Percentiles rank a stretch among this genome's conserved stretches.
Conservation (phyloP, 805 yeast genomes). For the Starmerella stigmatis region DNA sequence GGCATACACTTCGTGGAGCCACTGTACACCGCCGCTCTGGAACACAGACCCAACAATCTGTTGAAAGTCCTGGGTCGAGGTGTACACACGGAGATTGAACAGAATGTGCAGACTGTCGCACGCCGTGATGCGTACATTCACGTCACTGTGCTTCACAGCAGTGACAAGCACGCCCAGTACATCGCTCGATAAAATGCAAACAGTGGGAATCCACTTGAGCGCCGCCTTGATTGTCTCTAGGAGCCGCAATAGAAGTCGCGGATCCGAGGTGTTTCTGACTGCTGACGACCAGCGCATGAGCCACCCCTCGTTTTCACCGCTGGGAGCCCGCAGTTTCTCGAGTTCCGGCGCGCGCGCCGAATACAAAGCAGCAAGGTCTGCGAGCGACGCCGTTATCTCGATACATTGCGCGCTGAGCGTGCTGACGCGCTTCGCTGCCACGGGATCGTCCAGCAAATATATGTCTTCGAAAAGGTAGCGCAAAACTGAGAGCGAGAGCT, state of each 20-base stretch:
- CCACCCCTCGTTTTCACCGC: conserved; percentile 67
- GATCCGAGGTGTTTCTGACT: conserved; percentile 22
- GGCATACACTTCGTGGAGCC: conserved; percentile 52
- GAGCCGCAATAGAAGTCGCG: conserved; percentile 36
- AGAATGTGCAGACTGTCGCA: conserved; percentile 84
- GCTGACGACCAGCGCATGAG: conserved; percentile 54
- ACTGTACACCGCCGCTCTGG: conserved; percentile 57
- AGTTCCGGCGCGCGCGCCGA: conserved; percentile 53
- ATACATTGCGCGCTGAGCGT: conserved; percentile 73
- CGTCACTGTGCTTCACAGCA: conserved; percentile 34
- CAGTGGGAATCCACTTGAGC: conserved; percentile 81
- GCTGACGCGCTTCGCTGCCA: conserved; percentile 70
- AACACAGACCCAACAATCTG: conserved; percentile 72
- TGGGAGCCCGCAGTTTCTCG: conserved; percentile 46
- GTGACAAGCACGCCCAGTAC: conserved; percentile 52
- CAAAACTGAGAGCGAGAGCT: conserved; percentile 63
- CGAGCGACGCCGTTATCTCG: conserved; percentile 65
- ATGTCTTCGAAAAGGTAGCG: conserved; percentile 88
- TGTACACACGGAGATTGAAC: conserved; percentile 62
- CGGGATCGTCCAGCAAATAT: conserved; percentile 81
- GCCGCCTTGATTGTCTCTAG: conserved; percentile 81
- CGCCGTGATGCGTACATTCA: conserved; percentile 66
- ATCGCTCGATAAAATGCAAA: conserved; percentile 55
- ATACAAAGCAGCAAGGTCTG: conserved; percentile 50
- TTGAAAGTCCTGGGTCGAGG: conserved; percentile 56